Conservation (phyloP, 768 basidiomycete genomes). For the Auriscalpium vulgare region DNA sequence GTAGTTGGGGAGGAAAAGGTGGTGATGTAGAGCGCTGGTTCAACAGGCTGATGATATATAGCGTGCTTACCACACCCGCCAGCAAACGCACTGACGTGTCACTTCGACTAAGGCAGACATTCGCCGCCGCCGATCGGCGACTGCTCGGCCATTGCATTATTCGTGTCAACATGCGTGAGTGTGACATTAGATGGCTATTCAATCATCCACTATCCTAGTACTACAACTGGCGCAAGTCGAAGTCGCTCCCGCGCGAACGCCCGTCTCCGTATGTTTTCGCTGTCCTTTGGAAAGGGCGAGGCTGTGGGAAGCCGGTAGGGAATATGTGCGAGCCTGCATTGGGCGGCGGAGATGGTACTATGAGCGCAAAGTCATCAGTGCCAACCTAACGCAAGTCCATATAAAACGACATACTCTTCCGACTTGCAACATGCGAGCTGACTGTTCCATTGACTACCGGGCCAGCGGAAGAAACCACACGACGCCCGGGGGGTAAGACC, state of each 20-base stretch:
- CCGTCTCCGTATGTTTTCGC: constrained; percentile 57
- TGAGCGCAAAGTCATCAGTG: constrained; percentile 12
- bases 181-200: not conserved
- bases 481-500: constrained; percentile 8
- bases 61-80: not conserved
- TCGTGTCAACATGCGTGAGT: not conserved
- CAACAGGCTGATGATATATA: not conserved
- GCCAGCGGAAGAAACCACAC: not conserved
- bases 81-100: not conserved
- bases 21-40: constrained; percentile 10
- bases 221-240: constrained; percentile 41
- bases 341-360: constrained; percentile 53
- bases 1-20: constrained; percentile 15
- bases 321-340: constrained; percentile 64
- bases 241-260: constrained; percentile 61
- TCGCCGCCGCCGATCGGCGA: too few species aligned
- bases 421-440: not conserved
- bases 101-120: constrained; percentile 1
- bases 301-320: constrained; percentile 71
- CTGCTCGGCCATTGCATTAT: not conserved
- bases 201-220: not conserved
- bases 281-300: constrained; percentile 48
- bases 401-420: constrained; percentile 20
- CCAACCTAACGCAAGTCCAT: not conserved
- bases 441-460: not conserved